phyloP scores from a whole-genome alignment of 192 early-diverging fungal genomes.

The Backusella mclennaniae region DNA sequence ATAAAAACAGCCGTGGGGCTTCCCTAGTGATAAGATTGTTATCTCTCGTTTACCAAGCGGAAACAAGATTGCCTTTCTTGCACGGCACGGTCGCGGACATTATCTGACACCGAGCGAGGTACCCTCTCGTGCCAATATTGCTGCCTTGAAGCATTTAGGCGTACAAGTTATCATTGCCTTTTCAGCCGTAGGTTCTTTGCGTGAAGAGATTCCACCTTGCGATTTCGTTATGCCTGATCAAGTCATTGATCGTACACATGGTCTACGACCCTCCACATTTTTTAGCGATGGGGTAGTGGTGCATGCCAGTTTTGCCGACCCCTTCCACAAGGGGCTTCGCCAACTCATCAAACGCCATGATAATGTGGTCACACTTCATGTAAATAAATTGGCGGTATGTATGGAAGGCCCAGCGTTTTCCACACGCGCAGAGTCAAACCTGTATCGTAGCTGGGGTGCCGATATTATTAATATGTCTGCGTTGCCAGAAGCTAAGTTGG shows the following conservation, averaged over 20 bases:
- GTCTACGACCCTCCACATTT: conserved; percentile 86
- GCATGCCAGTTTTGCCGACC: conserved; percentile 93
- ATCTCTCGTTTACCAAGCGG: conserved; percentile 69
- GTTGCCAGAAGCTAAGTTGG: conserved; percentile 95
- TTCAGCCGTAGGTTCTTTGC: conserved; percentile 96
- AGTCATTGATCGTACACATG: conserved; percentile 98
- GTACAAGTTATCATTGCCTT: conserved; percentile 92
- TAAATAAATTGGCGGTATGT: conserved; percentile 84
- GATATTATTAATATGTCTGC: conserved; percentile 98
- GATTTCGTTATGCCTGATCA: conserved; percentile 96
- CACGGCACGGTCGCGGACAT: conserved; percentile 93
- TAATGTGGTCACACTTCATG: conserved; percentile 56
- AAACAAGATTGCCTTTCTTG: conserved; percentile 90
- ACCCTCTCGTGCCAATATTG: conserved; percentile 95
- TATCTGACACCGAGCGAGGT: conserved; percentile 84
- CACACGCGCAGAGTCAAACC: conserved; percentile 93
- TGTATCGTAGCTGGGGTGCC: conserved; percentile 93
- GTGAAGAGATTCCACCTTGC: conserved; percentile 89
- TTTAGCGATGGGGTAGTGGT: conserved; percentile 92
- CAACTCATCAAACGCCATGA: conserved; percentile 65
- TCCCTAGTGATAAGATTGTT: conserved; percentile 84
- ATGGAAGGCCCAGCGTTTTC: conserved; percentile 99
- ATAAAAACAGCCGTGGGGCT: conserved; percentile 72
- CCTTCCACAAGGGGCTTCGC: conserved; percentile 77
- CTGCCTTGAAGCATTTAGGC: conserved; percentile 92